Percentiles rank a stretch among this genome's conserved stretches.
These are phyloP conservation scores for Astragalus membranaceus DNA, from an alignment of 306 rosid species.

Conservation along the genomic window DNA sequence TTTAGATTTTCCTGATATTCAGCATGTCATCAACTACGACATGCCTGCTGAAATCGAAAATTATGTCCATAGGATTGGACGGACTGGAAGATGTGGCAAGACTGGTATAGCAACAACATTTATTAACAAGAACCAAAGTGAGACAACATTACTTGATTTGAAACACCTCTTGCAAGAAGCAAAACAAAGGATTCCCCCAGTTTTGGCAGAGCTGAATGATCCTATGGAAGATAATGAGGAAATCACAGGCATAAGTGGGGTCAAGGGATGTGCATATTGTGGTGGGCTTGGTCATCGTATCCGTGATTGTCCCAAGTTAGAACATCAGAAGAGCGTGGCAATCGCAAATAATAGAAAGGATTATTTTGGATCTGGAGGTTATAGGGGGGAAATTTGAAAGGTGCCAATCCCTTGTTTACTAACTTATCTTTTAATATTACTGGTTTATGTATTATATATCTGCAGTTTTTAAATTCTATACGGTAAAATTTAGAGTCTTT, in stretches of 20 bases:
- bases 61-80: slow-evolving; percentile 94
- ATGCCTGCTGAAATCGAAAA: slow-evolving; percentile 97
- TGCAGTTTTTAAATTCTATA: background rate
- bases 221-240: slow-evolving; percentile 83
- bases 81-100: slow-evolving; percentile 91
- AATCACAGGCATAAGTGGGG: slow-evolving; percentile 68
- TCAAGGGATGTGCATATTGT: slow-evolving; percentile 87
- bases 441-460: background rate
- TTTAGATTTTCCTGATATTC: slow-evolving; percentile 94
- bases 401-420: background rate
- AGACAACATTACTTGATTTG: slow-evolving; percentile 90
- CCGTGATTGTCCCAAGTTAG: slow-evolving; percentile 73
- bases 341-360: slow-evolving; percentile 79
- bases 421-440: background rate
- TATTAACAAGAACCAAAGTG: slow-evolving; percentile 88
- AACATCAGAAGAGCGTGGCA: slow-evolving; percentile 78
- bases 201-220: slow-evolving; percentile 77
- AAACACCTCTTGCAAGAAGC: slow-evolving; percentile 97
- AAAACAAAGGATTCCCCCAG: slow-evolving; percentile 94
- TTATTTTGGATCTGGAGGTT: slow-evolving; percentile 91
- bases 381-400: slow-evolving; percentile 73
- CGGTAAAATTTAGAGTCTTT: background rate
- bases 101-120: slow-evolving; percentile 93
- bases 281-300: slow-evolving; percentile 98
- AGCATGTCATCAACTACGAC: slow-evolving; percentile 87